phyloP scores from a whole-genome alignment of 2,329 filamentous ascomycete genomes.

The Cladosporium sphaerospermum region DNA sequence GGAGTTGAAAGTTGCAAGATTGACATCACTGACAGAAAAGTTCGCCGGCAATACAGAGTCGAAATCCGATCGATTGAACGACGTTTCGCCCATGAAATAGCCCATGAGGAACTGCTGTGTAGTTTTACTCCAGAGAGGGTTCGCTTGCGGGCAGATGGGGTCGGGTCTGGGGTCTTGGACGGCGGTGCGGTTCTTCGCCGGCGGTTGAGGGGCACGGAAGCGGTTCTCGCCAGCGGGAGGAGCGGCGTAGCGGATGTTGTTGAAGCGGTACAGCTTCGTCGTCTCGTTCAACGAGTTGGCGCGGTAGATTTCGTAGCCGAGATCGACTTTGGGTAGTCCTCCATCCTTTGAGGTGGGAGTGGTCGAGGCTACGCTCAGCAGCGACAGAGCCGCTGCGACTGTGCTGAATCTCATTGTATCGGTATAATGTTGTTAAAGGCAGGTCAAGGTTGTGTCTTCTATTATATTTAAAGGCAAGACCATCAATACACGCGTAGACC shows the following conservation, averaged over 20 bases:
- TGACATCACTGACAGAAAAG: constrained; percentile 14
- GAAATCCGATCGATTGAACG: constrained; percentile 5
- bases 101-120: constrained; percentile 30
- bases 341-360: constrained; percentile 3
- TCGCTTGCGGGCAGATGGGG: constrained; percentile 41
- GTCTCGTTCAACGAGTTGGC: constrained; percentile 39
- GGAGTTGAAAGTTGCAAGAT: constrained; percentile 16
- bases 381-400: not conserved
- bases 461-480: too few species aligned
- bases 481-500: too few species aligned
- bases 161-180: constrained; percentile 42
- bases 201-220: constrained; percentile 41
- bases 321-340: constrained; percentile 38
- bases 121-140: constrained; percentile 39
- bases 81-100: constrained; percentile 27
- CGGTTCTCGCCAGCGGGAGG: constrained; percentile 47
- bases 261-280: constrained; percentile 44
- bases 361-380: not conserved
- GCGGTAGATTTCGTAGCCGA: constrained; percentile 49
- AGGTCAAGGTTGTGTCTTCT: too few species aligned
- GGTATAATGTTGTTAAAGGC: too few species aligned
- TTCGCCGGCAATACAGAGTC: not conserved
- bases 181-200: constrained; percentile 36
- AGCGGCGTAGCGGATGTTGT: constrained; percentile 52
- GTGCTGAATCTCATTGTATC: not conserved